Conservation (phyloP, 495 filamentous ascomycete species). For the Aspergillus asperescens region DNA sequence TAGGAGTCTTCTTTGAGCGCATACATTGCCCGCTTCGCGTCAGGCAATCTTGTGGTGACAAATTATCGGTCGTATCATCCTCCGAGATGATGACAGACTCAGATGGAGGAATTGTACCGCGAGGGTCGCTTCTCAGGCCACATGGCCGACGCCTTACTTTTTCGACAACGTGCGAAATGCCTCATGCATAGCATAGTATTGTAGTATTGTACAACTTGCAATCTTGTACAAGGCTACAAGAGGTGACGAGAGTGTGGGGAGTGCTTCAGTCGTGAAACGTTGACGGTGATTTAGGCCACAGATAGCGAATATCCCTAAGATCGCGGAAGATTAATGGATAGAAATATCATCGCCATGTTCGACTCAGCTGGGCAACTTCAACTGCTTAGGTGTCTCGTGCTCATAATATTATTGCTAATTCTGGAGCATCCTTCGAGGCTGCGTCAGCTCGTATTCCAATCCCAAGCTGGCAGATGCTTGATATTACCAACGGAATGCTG, state of each 20-base stretch:
- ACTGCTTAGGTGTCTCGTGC: neutral
- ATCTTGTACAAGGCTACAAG: neutral
- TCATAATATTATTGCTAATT: no score
- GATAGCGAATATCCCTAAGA: neutral
- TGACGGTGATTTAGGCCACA: neutral
- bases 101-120: neutral
- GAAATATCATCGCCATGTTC: neutral
- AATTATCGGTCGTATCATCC: neutral
- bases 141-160: slow-evolving; percentile 4
- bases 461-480: slow-evolving; percentile 1
- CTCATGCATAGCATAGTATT: neutral
- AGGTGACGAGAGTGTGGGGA: neutral
- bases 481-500: slow-evolving; percentile 8
- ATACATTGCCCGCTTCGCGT: neutral
- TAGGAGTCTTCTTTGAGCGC: neutral
- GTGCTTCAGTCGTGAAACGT: slow-evolving; percentile 1
- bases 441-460: neutral
- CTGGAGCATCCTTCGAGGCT: neutral
- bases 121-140: neutral
- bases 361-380: neutral
- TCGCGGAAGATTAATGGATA: neutral
- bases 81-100: neutral
- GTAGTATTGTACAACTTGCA: neutral
- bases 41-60: neutral
- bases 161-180: slow-evolving; percentile 6